Base-by-base conservation (phyloP, 441 rosid species). In the Eutrema salsugineum region DNA sequence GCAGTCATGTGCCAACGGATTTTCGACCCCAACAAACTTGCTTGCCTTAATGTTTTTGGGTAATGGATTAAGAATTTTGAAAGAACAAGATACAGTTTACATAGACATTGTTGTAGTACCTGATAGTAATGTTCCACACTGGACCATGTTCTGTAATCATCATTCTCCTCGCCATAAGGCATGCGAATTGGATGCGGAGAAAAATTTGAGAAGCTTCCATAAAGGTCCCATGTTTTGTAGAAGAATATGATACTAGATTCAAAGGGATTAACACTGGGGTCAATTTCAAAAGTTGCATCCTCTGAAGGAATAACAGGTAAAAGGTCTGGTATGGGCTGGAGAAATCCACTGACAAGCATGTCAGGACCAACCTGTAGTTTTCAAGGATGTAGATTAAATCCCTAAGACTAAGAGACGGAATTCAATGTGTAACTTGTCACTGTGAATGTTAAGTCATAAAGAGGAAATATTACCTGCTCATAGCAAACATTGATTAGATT, bases 221-320 rank as follows among this genome's bases (percentile, higher is more conserved):
- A 91, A 56, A 84, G 97, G 80, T 94, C 97, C 99, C 97, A 94
- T 49, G 99, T 82, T 66, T 94, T 91, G 67, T 88, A 91, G 84
- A 90, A 94, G 77, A 87, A 91, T 76, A 91, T 87, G 81, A 91
- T 82, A 78, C 80, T 83, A 16, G 90, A 74, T 24, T 91, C 99
- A 54, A 81, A 86, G 44, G 88, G 97, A 59, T 81, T 70, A 46
- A 94, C 84, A 19, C 90, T 80, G 22, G 97, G 99, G 70, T 90
- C 97, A 76, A 94, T 90, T 42, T 90, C 94, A 15, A 85, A 83
- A 66, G 97, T 91, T 83, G 90, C 97, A 4, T 85, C 84, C 80
- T 75, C 87, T 58, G 94, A 91, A 47, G 97, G 99, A 43, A 91
- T 90, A 62, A 83, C 83, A 35, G 99, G 97, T 56, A 80, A 83